Conservation (phyloP, 305 asterid species). For the Fraxinus ornus region DNA sequence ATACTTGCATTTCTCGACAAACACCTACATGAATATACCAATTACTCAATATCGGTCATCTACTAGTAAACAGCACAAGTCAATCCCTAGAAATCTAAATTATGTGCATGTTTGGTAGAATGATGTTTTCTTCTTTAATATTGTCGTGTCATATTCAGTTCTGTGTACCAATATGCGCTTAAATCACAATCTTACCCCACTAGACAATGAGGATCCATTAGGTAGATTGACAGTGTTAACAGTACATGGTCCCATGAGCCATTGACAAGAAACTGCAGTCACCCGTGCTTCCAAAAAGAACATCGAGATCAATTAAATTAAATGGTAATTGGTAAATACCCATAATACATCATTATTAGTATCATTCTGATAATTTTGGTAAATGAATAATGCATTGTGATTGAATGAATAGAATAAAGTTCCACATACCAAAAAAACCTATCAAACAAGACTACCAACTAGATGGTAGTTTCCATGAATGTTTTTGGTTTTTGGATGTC, state of each 20-base stretch:
- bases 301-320: constrained; percentile 19
- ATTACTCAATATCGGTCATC: constrained; percentile 5
- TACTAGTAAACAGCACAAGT: background rate
- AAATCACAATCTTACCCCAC: constrained; percentile 53
- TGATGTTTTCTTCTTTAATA: background rate
- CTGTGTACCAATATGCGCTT: background rate
- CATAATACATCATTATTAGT: background rate
- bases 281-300: constrained; percentile 69
- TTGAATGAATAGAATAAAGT: background rate
- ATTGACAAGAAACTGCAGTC: constrained; percentile 77
- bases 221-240: constrained; percentile 68
- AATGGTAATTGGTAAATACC: background rate
- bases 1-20: constrained; percentile 85
- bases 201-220: constrained; percentile 56
- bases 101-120: background rate
- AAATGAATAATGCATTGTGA: background rate
- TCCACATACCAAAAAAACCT: background rate
- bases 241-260: constrained; percentile 84
- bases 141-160: background rate
- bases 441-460: background rate
- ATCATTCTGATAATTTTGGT: background rate
- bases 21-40: constrained; percentile 44
- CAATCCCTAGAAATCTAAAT: background rate
- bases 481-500: background rate
- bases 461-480: background rate